phyloP scores from a whole-genome alignment of 306 rosid genomes.

The Pterocarpus santalinus region DNA sequence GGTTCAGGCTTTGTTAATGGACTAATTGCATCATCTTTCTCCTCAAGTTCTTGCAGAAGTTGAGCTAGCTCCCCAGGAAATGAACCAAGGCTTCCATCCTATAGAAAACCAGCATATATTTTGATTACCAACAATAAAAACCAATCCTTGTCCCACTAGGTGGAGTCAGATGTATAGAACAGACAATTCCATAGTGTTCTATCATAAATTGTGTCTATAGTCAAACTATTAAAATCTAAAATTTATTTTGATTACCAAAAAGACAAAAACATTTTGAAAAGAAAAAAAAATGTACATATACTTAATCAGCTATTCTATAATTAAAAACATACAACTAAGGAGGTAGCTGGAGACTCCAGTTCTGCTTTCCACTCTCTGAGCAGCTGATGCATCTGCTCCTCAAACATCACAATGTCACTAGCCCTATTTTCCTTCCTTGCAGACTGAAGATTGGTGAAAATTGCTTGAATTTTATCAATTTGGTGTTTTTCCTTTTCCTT shows the following conservation, averaged over 20 bases:
- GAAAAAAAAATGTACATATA: not conserved
- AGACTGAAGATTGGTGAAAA: constrained; percentile 75
- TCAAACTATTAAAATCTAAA: not conserved
- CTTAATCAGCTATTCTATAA: not conserved
- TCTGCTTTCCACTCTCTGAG: constrained; percentile 94
- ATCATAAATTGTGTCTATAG: not conserved
- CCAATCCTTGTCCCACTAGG: not conserved
- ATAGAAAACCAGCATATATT: constrained; percentile 48
- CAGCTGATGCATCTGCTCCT: constrained; percentile 91
- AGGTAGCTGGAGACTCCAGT: constrained; percentile 86
- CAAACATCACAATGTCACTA: constrained; percentile 65
- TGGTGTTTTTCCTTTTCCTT: constrained; percentile 87
- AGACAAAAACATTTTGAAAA: not conserved
- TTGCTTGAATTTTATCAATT: constrained; percentile 82
- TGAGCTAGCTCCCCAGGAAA: constrained; percentile 79
- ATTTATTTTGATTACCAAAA: not conserved
- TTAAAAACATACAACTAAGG: constrained; percentile 58
- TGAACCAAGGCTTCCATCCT: constrained; percentile 86
- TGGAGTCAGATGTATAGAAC: not conserved
- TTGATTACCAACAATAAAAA: constrained; percentile 34
- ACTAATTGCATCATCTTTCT: constrained; percentile 92
- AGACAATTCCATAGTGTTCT: not conserved
- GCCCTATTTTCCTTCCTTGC: constrained; percentile 90
- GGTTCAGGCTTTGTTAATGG: constrained; percentile 70
- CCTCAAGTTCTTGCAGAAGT: constrained; percentile 78